These are phyloP conservation scores for Talaromyces stipitatus DNA, from an alignment of 495 filamentous ascomycete species.

Conservation along the genomic window DNA sequence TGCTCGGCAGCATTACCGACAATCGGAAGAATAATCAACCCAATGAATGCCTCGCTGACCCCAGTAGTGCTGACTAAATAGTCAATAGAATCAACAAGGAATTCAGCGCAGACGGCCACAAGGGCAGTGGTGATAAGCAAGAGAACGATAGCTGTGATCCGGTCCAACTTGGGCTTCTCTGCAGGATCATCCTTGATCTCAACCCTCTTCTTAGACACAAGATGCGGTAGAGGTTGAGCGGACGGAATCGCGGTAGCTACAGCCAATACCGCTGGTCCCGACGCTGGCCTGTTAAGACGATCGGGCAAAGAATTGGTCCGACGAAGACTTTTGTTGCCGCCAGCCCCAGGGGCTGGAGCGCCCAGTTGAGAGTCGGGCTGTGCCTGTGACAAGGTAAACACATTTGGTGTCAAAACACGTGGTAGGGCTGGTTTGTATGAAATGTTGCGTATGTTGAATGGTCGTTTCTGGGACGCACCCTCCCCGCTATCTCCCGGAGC, in stretches of 20 bases:
- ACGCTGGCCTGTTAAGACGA: slow-evolving; percentile 1
- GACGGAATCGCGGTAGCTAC: slow-evolving; percentile 21
- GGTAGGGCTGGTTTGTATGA: slow-evolving; percentile 46
- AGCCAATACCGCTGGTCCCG: not conserved
- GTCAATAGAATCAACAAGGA: slow-evolving; percentile 75
- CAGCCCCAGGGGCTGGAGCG: slow-evolving; percentile 39
- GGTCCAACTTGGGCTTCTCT: slow-evolving; percentile 55
- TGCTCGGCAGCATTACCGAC: slow-evolving; percentile 92
- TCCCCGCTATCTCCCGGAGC: slow-evolving; percentile 9
- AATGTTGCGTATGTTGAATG: slow-evolving; percentile 38
- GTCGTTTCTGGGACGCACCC: slow-evolving; percentile 19
- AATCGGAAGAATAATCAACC: slow-evolving; percentile 82
- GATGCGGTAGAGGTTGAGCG: slow-evolving; percentile 9
- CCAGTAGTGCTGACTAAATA: slow-evolving; percentile 56
- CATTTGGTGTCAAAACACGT: slow-evolving; percentile 55
- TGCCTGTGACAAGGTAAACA: slow-evolving; percentile 44
- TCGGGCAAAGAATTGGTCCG: slow-evolving; percentile 73
- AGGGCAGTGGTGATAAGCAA: slow-evolving; percentile 69
- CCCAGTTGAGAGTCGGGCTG: slow-evolving; percentile 1
- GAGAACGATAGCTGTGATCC: slow-evolving; percentile 64
- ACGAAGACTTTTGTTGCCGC: slow-evolving; percentile 45
- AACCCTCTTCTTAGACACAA: slow-evolving; percentile 7
- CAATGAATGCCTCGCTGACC: slow-evolving; percentile 74
- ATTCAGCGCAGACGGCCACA: slow-evolving; percentile 82
- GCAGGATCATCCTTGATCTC: slow-evolving; percentile 24